A percentile compares a stretch with the other conserved stretches of the same genome.
These are phyloP conservation scores for Heterobasidion occidentale DNA, from an alignment of 1,284 basidiomycete genomes.

Conservation along the genomic window DNA sequence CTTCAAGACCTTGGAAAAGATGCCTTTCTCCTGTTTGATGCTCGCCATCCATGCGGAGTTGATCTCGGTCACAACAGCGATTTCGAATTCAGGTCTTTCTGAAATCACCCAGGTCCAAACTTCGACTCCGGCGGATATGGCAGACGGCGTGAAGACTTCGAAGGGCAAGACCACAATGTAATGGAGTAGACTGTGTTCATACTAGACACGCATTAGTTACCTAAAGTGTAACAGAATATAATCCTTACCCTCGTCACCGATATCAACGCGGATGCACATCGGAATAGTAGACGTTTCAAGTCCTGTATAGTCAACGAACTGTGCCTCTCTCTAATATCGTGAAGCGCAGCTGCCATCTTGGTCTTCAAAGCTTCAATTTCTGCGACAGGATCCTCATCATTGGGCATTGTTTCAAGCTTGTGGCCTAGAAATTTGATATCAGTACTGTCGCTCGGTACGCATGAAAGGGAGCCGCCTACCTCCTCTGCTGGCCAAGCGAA, in stretches of 20 bases:
- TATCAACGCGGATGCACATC: slow-evolving; percentile 78
- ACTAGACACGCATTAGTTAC: slow-evolving; percentile 30
- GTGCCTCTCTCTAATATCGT: slow-evolving; percentile 64
- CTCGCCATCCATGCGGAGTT: slow-evolving; percentile 83
- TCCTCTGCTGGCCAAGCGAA: slow-evolving; percentile 49
- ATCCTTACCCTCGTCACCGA: slow-evolving; percentile 54
- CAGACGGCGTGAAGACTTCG: slow-evolving; percentile 80
- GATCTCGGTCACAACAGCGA: slow-evolving; percentile 81
- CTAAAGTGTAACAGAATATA: neutral
- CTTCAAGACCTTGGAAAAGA: slow-evolving; percentile 81
- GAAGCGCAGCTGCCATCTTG: slow-evolving; percentile 63
- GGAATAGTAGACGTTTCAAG: slow-evolving; percentile 80
- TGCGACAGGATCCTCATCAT: slow-evolving; percentile 42
- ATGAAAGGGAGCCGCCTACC: slow-evolving; percentile 24
- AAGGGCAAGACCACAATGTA: slow-evolving; percentile 88
- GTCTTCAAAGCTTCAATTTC: slow-evolving; percentile 62
- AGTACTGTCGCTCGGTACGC: neutral
- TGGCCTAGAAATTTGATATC: slow-evolving; percentile 25
- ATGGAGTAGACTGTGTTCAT: slow-evolving; percentile 83
- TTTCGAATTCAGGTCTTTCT: slow-evolving; percentile 71
- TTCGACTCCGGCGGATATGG: slow-evolving; percentile 84
- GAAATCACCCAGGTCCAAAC: slow-evolving; percentile 97
- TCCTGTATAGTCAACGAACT: slow-evolving; percentile 73
- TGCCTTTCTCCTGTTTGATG: slow-evolving; percentile 69
- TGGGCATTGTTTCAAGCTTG: slow-evolving; percentile 56